Conservation (phyloP, 2,329 filamentous ascomycete species). For the Periconia sp. region DNA sequence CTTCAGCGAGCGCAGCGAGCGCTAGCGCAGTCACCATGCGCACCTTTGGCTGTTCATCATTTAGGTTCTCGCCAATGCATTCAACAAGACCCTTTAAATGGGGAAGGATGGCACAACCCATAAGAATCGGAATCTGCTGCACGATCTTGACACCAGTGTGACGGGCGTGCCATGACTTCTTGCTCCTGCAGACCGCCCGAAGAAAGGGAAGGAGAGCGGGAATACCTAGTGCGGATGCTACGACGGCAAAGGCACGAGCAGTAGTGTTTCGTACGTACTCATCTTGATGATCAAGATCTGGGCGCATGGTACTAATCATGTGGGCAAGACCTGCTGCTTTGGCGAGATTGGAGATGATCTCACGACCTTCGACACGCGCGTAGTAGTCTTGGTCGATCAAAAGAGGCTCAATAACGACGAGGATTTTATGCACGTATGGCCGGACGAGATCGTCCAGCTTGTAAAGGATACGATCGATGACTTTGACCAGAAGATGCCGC, state of each 20-base stretch:
- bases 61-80: constrained; percentile 93
- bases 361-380: constrained; percentile 94
- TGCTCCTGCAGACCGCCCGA: constrained; percentile 92
- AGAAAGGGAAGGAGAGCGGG: constrained; percentile 94
- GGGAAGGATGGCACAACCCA: constrained; percentile 95
- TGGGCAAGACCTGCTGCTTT: constrained; percentile 96
- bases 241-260: constrained; percentile 93
- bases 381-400: constrained; percentile 99
- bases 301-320: constrained; percentile 99
- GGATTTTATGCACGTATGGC: constrained; percentile 96
- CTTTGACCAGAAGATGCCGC: constrained; percentile 96
- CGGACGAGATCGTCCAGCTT: constrained; percentile 96
- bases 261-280: constrained; percentile 99
- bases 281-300: constrained; percentile 97
- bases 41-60: constrained; percentile 98
- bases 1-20: constrained; percentile 92
- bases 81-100: constrained; percentile 96
- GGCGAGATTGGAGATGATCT: constrained; percentile 97
- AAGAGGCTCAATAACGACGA: constrained; percentile 98
- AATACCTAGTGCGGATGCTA: constrained; percentile 94
- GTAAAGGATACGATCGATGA: constrained; percentile 97
- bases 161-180: constrained; percentile 98
- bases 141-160: constrained; percentile 99
- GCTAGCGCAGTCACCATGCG: constrained; percentile 94
- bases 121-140: constrained; percentile 97